Conservation (phyloP, 495 filamentous ascomycete species). For the Penicillium subrubescens region DNA sequence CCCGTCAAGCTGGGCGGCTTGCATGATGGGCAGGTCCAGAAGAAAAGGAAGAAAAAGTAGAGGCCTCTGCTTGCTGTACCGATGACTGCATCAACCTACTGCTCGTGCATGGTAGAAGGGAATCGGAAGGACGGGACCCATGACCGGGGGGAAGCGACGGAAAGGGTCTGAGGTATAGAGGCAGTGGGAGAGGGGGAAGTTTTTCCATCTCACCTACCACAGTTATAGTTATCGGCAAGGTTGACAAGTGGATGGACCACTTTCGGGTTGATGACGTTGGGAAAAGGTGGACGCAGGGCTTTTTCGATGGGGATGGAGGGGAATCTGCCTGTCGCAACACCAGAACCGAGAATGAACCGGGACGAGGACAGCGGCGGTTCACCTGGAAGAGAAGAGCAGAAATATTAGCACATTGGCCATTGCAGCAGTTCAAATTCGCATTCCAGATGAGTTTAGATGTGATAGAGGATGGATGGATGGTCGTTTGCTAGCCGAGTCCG, state of each 20-base stretch:
- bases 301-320: constrained; percentile 41
- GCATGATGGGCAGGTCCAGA: constrained; percentile 38
- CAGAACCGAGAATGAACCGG: constrained; percentile 43
- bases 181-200: constrained; percentile 23
- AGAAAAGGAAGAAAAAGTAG: constrained; percentile 14
- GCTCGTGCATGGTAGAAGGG: constrained; percentile 35
- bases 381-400: constrained; percentile 25
- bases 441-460: constrained; percentile 17
- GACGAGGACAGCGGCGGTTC: constrained; percentile 34
- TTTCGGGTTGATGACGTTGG: constrained; percentile 36
- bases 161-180: constrained; percentile 26
- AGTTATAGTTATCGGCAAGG: constrained; percentile 32
- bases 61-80: constrained; percentile 39
- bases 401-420: constrained; percentile 35
- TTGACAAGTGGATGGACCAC: constrained; percentile 41
- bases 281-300: constrained; percentile 35
- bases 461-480: constrained; percentile 28
- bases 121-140: constrained; percentile 31
- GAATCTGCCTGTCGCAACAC: constrained; percentile 47
- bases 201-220: constrained; percentile 49
- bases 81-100: constrained; percentile 45
- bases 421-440: constrained; percentile 16
- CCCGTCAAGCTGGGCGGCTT: constrained; percentile 45
- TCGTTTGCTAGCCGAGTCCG: constrained; percentile 36
- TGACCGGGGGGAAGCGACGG: constrained; percentile 23